These are phyloP conservation scores for Teunomyces aglyptinius DNA, from an alignment of 805 yeast genomes.

Conservation along the genomic window DNA sequence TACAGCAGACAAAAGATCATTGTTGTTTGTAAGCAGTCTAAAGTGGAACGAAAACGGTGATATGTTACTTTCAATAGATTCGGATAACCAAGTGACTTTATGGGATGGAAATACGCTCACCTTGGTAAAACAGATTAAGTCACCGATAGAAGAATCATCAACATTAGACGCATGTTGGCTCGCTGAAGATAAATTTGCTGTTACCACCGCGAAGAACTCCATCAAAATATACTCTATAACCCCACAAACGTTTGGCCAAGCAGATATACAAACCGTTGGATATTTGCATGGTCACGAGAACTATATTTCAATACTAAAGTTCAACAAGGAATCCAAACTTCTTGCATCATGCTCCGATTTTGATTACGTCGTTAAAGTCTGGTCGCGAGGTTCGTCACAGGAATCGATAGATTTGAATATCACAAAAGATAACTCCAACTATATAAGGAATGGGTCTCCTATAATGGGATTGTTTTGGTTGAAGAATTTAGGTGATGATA, in stretches of 20 bases:
- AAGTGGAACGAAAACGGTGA: conserved; percentile 61
- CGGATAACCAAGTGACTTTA: conserved; percentile 37
- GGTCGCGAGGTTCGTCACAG: conserved; percentile 66
- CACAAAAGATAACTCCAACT: conserved; percentile 9
- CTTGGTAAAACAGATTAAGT: conserved; percentile 24
- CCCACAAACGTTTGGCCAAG: conserved; percentile 6
- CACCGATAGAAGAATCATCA: conserved; percentile 6
- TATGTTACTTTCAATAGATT: conserved; percentile 59
- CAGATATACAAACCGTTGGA: conserved; percentile 28
- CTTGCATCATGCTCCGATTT: conserved; percentile 72
- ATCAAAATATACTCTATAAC: conserved; percentile 52
- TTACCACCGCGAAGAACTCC: conserved; percentile 58
- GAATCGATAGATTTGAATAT: conserved; percentile 40
- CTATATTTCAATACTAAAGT: conserved; percentile 54
- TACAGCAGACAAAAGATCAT: background rate
- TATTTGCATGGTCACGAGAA: conserved; percentile 59
- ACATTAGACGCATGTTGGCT: conserved; percentile 69
- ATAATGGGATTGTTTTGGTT: conserved; percentile 60
- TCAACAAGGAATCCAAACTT: conserved; percentile 50
- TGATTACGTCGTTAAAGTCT: conserved; percentile 67
- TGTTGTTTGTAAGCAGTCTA: conserved; percentile 40
- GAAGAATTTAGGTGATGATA: conserved; percentile 21
- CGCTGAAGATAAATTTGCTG: conserved; percentile 62
- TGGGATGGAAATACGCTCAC: conserved; percentile 60
- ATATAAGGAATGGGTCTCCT: conserved; percentile 50